Base-by-base conservation (phyloP, 192 early-diverging fungal genomes). In the Podila horticola region DNA sequence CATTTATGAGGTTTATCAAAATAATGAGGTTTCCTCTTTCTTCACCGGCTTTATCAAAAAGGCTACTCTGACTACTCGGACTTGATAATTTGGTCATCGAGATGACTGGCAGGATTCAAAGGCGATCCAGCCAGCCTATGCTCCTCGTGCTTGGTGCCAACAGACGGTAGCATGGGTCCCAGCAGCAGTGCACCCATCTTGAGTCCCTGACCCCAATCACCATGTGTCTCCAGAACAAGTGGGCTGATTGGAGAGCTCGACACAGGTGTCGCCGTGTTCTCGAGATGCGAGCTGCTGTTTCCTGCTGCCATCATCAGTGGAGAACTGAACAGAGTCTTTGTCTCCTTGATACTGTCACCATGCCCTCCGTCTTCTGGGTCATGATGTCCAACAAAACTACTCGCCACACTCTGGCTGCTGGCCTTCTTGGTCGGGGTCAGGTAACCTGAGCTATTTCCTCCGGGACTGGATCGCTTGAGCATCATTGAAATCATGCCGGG, bases 401-500 rank as follows among this genome's bases (percentile, higher is more conserved):
- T 65, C n/a, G 61, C 48, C 58, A 70, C 62, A 70, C 74, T 76
- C 22, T 55, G 62, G 22, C 38, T 67, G 29, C 74, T 75, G 19
- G 24, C 64, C 62, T 75, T 75, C 31, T 75, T 75, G n/a, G 61
- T 75, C 1, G 74, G 74, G 9, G 74, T 69, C 52, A 58, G 15
- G 30, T 51, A 49, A 17, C 61, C 67, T 11, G 61, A 41, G 19
- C 22, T 30, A 17, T 69, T 58, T 26, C 45, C 41, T 17, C 64
- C 52, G 11, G 76, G 76, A 13, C 76, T 79, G 1, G 76, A 62
- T 4, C 77, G 71, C 49, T 73, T 81, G 15, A 81, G 48, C 77
- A 81, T 81, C 71, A 81, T 68, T n/a, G 77, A 81, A 10, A 81
- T 60, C 77, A 81, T 73, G 0, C 77, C 77, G 7, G 77, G 77